A percentile compares a stretch with the other conserved stretches of the same genome.
Conservation (phyloP, 129 eudicot species). For the Flaveria brownii region DNA sequence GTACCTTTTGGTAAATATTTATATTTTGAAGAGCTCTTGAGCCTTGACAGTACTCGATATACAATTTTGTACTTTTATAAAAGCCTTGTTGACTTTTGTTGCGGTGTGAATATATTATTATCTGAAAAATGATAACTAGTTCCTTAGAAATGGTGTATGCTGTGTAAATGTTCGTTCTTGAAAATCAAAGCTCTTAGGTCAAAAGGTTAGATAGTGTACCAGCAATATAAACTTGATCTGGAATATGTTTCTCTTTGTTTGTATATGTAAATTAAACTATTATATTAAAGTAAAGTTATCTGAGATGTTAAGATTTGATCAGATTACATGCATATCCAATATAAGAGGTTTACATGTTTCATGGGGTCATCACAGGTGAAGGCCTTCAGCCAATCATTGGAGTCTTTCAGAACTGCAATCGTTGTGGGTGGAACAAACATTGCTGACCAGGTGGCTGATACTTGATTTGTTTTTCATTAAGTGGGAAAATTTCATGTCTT, state of each 20-base stretch:
- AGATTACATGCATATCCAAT: neutral
- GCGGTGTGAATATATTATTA: neutral
- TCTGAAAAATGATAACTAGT: constrained; percentile 9
- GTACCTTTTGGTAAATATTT: neutral
- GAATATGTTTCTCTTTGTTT: neutral
- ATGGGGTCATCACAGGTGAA: constrained; percentile 51
- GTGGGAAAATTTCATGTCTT: neutral
- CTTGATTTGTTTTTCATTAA: constrained; percentile 19
- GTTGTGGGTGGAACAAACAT: constrained; percentile 94
- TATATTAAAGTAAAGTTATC: neutral
- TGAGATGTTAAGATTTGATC: neutral
- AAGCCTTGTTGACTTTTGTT: constrained; percentile 4
- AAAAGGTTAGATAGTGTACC: neutral
- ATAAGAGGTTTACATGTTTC: constrained; percentile 14
- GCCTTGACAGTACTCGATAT: neutral
- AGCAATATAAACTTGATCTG: constrained; percentile 9
- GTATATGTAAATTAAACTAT: constrained; percentile 11
- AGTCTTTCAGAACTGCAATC: constrained; percentile 77
- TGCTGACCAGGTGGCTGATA: constrained; percentile 66
- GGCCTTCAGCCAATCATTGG: constrained; percentile 78
- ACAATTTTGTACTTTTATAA: neutral
- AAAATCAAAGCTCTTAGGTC: too few relatives aligned
- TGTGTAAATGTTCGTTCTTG: neutral
- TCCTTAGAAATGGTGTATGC: neutral
- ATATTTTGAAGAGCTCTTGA: constrained; percentile 9